Evolutionary conservation across 768 basidiomycete species (phyloP).

Genomic region (Mycena haematopus): DNA sequence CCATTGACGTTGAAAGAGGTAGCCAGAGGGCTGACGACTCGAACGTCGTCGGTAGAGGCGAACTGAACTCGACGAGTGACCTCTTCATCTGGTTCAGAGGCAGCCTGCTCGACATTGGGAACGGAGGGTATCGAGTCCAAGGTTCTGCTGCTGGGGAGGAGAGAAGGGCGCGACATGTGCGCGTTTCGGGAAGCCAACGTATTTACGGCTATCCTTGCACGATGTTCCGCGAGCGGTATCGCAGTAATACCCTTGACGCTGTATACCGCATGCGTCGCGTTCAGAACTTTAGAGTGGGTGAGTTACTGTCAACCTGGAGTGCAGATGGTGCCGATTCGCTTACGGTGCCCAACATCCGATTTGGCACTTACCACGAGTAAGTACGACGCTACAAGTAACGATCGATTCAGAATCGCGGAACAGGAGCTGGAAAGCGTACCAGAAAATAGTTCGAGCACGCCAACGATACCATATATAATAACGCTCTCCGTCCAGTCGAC

Average conservation of each 20-base stretch:
- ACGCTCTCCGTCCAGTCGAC: constrained; percentile 62
- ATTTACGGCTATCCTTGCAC: constrained; percentile 60
- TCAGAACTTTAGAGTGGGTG: constrained; percentile 59
- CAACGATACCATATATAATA: constrained; percentile 78
- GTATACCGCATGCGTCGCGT: constrained; percentile 66
- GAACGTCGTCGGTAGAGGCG: constrained; percentile 52
- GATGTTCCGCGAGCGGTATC: constrained; percentile 73
- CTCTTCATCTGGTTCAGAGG: constrained; percentile 21
- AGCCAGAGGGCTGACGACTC: constrained; percentile 47
- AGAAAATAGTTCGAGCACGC: constrained; percentile 73
- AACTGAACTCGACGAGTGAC: constrained; percentile 58
- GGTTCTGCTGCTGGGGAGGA: constrained; percentile 42
- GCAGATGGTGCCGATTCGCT: constrained; percentile 37
- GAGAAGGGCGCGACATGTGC: constrained; percentile 51
- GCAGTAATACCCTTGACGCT: constrained; percentile 70
- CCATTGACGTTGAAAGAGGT: constrained; percentile 33
- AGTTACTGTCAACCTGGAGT: constrained; percentile 14
- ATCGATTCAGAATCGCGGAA: constrained; percentile 22
- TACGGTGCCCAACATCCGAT: constrained; percentile 68
- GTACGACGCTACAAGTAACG: constrained; percentile 63
- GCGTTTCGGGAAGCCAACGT: constrained; percentile 59
- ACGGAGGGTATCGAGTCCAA: constrained; percentile 23
- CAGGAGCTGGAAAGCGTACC: constrained; percentile 49
- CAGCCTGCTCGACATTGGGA: constrained; percentile 21
- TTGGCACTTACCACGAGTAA: constrained; percentile 74